Evolutionary conservation across 1,284 basidiomycete genomes (phyloP).

Genomic region (Anthracocystis walkeri): DNA sequence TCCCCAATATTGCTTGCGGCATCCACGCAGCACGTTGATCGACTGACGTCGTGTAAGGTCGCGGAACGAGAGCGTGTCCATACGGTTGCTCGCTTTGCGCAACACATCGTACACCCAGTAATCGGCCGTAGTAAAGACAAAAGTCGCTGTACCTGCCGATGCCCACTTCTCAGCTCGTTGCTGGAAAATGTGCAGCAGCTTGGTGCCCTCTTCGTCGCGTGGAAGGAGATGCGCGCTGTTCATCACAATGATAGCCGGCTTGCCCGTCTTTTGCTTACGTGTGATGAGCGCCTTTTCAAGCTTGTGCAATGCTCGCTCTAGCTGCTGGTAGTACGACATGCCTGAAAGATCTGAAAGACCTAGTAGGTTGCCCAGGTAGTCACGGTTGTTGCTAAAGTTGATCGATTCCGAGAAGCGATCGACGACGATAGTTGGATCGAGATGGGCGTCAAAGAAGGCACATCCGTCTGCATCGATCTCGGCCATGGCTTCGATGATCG

Average conservation of each 20-base stretch:
- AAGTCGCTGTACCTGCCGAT: slow-evolving; percentile 58
- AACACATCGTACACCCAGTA: slow-evolving; percentile 63
- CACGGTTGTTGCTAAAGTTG: slow-evolving; percentile 64
- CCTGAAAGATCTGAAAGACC: slow-evolving; percentile 62
- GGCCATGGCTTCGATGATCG: slow-evolving; percentile 64
- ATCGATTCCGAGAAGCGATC: slow-evolving; percentile 64
- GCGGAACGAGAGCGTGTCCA: slow-evolving; percentile 65
- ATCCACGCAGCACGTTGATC: slow-evolving; percentile 55
- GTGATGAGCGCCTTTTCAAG: slow-evolving; percentile 61
- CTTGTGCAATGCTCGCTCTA: slow-evolving; percentile 64
- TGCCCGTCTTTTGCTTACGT: slow-evolving; percentile 49
- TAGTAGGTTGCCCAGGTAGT: slow-evolving; percentile 64
- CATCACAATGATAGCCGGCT: slow-evolving; percentile 66
- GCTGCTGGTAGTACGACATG: slow-evolving; percentile 60
- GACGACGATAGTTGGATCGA: slow-evolving; percentile 58
- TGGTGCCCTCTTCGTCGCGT: slow-evolving; percentile 59
- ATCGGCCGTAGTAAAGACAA: slow-evolving; percentile 61
- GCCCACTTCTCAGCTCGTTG: slow-evolving; percentile 67
- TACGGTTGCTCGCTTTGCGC: slow-evolving; percentile 59
- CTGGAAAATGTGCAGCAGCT: slow-evolving; percentile 62
- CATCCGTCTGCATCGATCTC: slow-evolving; percentile 60
- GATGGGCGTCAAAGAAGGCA: slow-evolving; percentile 65
- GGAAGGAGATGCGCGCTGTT: slow-evolving; percentile 61
- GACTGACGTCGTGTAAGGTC: slow-evolving; percentile 59
- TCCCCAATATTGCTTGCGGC: slow-evolving; percentile 62